Evolutionary conservation across 2,329 filamentous ascomycete species (phyloP).

Genomic region (Colletotrichum paranaense): DNA sequence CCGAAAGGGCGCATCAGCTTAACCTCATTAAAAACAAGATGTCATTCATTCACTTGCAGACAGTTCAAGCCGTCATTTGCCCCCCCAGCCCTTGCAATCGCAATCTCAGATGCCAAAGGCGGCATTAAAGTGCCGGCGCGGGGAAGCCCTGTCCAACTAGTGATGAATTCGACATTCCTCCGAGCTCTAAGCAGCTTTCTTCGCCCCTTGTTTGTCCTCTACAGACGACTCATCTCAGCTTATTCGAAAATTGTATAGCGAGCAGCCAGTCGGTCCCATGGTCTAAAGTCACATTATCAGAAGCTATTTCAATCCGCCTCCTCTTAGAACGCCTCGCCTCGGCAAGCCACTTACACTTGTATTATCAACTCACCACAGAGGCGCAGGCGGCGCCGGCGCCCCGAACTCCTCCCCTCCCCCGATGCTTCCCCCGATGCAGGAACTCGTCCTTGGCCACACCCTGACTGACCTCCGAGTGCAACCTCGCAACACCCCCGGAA

Average conservation of each 20-base stretch:
- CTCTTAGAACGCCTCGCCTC: background rate
- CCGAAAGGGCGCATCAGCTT: too few relatives aligned
- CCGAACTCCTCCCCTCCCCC: background rate
- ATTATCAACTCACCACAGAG: too few relatives aligned
- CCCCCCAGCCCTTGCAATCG: background rate
- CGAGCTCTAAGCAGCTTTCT: background rate
- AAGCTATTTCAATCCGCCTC: background rate
- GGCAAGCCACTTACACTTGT: background rate
- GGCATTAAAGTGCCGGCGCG: conserved; percentile 8
- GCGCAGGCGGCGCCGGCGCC: too few relatives aligned
- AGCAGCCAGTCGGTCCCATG: background rate
- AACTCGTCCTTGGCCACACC: conserved; percentile 21
- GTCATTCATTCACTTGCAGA: background rate
- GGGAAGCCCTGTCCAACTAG: background rate
- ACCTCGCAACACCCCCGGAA: conserved; percentile 1
- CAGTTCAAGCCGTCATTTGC: background rate
- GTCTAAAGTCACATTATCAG: background rate
- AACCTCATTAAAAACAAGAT: too few relatives aligned
- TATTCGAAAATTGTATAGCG: too few relatives aligned
- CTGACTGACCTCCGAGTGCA: conserved; percentile 9
- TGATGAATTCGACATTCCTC: background rate
- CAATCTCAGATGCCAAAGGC: background rate
- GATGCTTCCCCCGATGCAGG: conserved; percentile 23
- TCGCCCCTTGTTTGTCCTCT: too few relatives aligned
- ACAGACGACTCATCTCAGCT: too few relatives aligned